phyloP scores from a whole-genome alignment of 192 early-diverging fungal species.

The Irineochytrium annulatum region DNA sequence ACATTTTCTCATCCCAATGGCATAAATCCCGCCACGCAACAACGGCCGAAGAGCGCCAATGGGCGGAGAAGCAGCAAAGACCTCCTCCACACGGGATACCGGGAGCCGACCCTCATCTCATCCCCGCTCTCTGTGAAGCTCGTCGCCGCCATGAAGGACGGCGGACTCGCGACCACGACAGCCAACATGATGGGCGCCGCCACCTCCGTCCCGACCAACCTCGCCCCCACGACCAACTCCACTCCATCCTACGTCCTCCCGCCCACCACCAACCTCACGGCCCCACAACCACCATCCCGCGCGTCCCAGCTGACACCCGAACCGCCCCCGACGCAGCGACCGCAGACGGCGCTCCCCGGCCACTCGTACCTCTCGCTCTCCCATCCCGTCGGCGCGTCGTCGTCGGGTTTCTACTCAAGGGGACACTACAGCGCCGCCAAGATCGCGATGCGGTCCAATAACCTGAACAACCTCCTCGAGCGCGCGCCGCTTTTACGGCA shows the following conservation, averaged over 20 bases:
- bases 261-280: neutral
- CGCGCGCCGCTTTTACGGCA: neutral
- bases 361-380: neutral
- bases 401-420: constrained; percentile 42
- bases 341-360: constrained; percentile 7
- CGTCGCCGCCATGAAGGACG: neutral
- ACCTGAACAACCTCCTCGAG: constrained; percentile 7
- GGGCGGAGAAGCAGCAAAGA: neutral
- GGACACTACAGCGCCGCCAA: constrained; percentile 15
- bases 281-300: neutral
- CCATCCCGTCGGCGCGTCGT: constrained; percentile 40
- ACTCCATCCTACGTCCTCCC: neutral
- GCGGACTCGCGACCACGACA: constrained; percentile 8
- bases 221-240: neutral
- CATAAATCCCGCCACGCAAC: constrained; percentile 9
- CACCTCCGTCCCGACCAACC: constrained; percentile 1
- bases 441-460: constrained; percentile 3
- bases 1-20: constrained; percentile 7
- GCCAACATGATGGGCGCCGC: constrained; percentile 6
- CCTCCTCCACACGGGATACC: neutral
- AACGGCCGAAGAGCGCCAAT: neutral
- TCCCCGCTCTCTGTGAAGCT: constrained; percentile 22
- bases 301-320: constrained; percentile 4
- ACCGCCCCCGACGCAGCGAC: constrained; percentile 15
- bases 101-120: constrained; percentile 9